phyloP scores from a whole-genome alignment of 345 rosid species.

The Brassica juncea region DNA sequence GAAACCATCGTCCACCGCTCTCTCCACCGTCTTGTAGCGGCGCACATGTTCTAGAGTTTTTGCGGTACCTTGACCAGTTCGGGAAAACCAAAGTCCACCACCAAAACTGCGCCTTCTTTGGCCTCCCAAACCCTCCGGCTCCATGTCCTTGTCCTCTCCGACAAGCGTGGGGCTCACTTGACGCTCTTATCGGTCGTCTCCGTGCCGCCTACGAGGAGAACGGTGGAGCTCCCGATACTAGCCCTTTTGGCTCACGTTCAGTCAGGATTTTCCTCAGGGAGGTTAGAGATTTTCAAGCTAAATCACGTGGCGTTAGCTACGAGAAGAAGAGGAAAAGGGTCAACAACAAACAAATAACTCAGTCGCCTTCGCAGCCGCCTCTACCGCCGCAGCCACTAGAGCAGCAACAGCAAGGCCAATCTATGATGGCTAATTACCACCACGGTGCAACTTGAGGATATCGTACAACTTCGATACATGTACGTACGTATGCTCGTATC shows the following conservation, averaged over 20 bases:
- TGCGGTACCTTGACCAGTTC: conserved; percentile 43
- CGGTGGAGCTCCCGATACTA: conserved; percentile 43
- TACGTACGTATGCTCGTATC: not conserved
- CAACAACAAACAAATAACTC: conserved; percentile 37
- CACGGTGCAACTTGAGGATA: conserved; percentile 30
- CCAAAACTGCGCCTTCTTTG: conserved; percentile 39
- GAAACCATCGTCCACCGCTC: conserved; percentile 44
- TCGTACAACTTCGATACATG: conserved; percentile 2
- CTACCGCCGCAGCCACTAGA: conserved; percentile 28
- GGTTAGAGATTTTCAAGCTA: conserved; percentile 42
- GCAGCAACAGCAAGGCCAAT: conserved; percentile 33
- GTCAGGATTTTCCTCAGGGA: conserved; percentile 41
- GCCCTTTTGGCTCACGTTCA: conserved; percentile 44
- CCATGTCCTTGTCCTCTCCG: conserved; percentile 44
- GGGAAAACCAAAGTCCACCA: conserved; percentile 45
- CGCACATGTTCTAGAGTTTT: conserved; percentile 43
- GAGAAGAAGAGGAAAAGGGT: conserved; percentile 49
- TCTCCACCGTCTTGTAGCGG: conserved; percentile 42
- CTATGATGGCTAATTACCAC: conserved; percentile 37
- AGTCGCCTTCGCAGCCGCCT: conserved; percentile 14
- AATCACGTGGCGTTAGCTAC: conserved; percentile 41
- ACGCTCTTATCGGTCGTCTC: conserved; percentile 42
- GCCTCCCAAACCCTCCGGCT: conserved; percentile 41
- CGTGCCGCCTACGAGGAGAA: conserved; percentile 45
- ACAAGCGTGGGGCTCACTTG: conserved; percentile 46